These are phyloP conservation scores for Diaporthe citri DNA, from an alignment of 2,329 filamentous ascomycete genomes.

Conservation along the genomic window DNA sequence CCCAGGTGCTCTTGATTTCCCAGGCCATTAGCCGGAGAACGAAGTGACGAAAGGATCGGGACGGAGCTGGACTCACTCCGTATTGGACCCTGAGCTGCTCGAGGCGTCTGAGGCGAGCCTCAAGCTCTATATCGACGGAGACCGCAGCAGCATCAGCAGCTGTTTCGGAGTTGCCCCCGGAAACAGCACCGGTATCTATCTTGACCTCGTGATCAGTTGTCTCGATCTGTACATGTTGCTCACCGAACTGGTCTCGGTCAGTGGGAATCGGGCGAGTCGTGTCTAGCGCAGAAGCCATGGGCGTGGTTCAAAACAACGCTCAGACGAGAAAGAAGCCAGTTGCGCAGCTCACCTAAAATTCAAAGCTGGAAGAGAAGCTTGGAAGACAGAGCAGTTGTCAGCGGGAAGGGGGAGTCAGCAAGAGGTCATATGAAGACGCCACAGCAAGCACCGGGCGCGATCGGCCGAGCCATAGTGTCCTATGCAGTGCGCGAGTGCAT, in stretches of 20 bases:
- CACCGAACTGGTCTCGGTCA: neutral
- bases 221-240: neutral
- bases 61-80: neutral
- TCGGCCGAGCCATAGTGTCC: neutral
- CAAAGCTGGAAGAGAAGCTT: neutral
- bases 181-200: no score
- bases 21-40: neutral
- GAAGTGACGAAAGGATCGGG: rapidly evolving
- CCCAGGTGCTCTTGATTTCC: constrained; percentile 41
- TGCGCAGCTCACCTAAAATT: no score
- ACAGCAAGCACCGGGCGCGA: neutral
- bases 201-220: neutral
- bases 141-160: neutral
- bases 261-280: neutral
- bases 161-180: neutral
- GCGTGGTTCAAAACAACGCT: rapidly evolving
- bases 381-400: neutral
- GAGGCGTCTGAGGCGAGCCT: neutral
- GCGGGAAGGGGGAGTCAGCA: neutral
- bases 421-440: neutral
- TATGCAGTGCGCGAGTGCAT: neutral
- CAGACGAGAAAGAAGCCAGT: neutral
- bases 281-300: neutral
- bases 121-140: neutral
- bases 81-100: constrained; percentile 2